Evolutionary conservation across 306 rosid genomes (phyloP), one percentile per base, ranked within the genome.

Genomic region (Cicer pinnatifidum): DNA sequence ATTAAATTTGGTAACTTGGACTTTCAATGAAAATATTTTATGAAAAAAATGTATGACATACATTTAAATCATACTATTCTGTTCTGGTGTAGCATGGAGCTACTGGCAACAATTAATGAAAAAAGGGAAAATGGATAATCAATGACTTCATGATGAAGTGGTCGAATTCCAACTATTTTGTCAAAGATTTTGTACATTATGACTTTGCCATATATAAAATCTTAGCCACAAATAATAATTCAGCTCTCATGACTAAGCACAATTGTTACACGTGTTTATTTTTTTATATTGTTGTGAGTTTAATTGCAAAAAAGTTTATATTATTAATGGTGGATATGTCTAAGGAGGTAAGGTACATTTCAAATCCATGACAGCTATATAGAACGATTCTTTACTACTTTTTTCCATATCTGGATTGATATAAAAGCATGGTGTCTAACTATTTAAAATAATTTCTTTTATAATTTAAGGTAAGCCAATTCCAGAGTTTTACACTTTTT

Each of bases 141-240:
- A 7, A 40, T 46, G 20, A 48, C 35, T 48, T 33, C 48, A 71
- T 45, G 48, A 70, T 39, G 62, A 75, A 72, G 4, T 33, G 48
- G 82, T 79, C 48, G 17, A 52, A 41, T 47, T 71, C 77, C 69
- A 62, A 69, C 50, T 15, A 57, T 51, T 4, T 6, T 60, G 72
- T 80, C 71, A 72, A 69, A 53, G 61, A 68, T 71, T 17, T 58
- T 51, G 16, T 44, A 28, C 41, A 38, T 56, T 68, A 68, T 62
- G 81, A 69, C 59, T 81, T 53, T 58, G 53, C 33, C 64, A 69
- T 57, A 3, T 48, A 19, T 20, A 67, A 69, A 71, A 63, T 28
- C 71, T 46, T 59, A 75, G 84, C 81, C 81, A 47, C 44, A 83
- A 81, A 38, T 78, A 64, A 76, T 71, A 84, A 78, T 62, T 78